A percentile compares a stretch with the other conserved stretches of the same genome.
These are phyloP conservation scores for Beauveria scarabaeidicola DNA, from an alignment of 2,329 filamentous ascomycete species.

Conservation along the genomic window DNA sequence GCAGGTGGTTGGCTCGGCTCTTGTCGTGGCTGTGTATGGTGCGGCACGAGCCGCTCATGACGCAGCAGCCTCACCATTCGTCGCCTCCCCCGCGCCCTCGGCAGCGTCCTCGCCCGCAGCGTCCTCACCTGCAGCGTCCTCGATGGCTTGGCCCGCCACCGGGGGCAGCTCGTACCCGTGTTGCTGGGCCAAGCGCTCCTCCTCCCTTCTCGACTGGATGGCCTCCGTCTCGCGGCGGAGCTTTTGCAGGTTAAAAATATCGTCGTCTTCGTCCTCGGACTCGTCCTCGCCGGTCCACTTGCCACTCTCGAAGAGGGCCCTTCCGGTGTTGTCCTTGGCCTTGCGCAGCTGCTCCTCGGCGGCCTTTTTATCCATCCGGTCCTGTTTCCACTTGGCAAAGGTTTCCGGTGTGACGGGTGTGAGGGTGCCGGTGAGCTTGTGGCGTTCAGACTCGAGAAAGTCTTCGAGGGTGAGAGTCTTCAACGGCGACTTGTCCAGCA, in stretches of 20 bases:
- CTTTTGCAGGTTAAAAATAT: slow-evolving; percentile 74
- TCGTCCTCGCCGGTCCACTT: slow-evolving; percentile 72
- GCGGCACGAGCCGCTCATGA: slow-evolving; percentile 1
- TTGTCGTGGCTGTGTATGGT: neutral
- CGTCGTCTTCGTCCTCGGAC: slow-evolving; percentile 52
- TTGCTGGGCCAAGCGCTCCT: slow-evolving; percentile 48
- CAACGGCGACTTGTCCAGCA: slow-evolving; percentile 91
- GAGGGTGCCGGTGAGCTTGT: slow-evolving; percentile 84
- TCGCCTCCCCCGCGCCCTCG: neutral
- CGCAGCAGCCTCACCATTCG: neutral
- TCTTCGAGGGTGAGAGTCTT: slow-evolving; percentile 94
- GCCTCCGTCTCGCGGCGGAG: slow-evolving; percentile 79
- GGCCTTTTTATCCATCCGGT: slow-evolving; percentile 87
- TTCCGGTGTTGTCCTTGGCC: slow-evolving; percentile 91
- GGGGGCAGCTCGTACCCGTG: slow-evolving; percentile 19
- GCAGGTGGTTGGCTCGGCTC: neutral
- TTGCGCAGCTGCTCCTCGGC: slow-evolving; percentile 84
- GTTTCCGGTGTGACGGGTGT: slow-evolving; percentile 89
- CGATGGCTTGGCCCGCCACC: neutral
- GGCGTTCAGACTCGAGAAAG: slow-evolving; percentile 90
- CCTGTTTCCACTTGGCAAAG: slow-evolving; percentile 96
- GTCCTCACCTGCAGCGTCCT: slow-evolving; percentile 9
- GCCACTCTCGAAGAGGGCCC: slow-evolving; percentile 92
- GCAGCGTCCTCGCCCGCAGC: neutral
- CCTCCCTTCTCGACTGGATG: slow-evolving; percentile 65